phyloP scores from a whole-genome alignment of 78 protist species.

The Dictyostelium discoideum region dicty_2.7 NC_007089.4:1313501-1314000 shows the following conservation, averaged over 20 bases:
- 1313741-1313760: neutral
- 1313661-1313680: slow-evolving; percentile 32
- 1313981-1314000: slow-evolving; percentile 50
- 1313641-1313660: slow-evolving; percentile 52
- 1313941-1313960: neutral
- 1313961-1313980: slow-evolving; percentile 61
- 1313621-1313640: slow-evolving; percentile 48
- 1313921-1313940: neutral
- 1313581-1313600: slow-evolving; percentile 36
- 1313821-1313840: slow-evolving; percentile 37
- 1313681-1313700: slow-evolving; percentile 36
- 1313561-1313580: slow-evolving; percentile 11
- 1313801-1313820: neutral
- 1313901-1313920: neutral
- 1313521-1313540: no score
- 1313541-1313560: neutral
- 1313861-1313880: slow-evolving; percentile 52
- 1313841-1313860: slow-evolving; percentile 46
- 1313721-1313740: neutral
- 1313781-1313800: no score
- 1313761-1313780: neutral
- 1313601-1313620: slow-evolving; percentile 5
- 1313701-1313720: slow-evolving; percentile 45
- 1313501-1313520: no score
- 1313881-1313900: neutral